These are phyloP conservation scores for Mucor saturninus DNA, from an alignment of 371 early-diverging fungal genomes.

Conservation along the genomic window DNA sequence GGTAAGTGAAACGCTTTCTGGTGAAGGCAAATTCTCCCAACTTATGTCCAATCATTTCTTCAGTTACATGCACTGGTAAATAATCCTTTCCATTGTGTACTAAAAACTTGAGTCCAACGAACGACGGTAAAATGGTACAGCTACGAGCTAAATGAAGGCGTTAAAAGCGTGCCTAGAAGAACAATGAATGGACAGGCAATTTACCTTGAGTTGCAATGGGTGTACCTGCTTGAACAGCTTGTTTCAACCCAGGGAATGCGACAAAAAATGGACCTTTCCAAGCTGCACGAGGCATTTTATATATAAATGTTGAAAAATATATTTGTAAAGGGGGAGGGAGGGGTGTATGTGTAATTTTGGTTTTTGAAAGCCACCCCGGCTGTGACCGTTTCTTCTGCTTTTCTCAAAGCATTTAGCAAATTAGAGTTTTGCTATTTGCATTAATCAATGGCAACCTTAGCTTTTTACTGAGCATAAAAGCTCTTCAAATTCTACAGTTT, in stretches of 20 bases:
- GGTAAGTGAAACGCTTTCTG: constrained; percentile 87
- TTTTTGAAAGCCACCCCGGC: constrained; percentile 8
- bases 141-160: constrained; percentile 64
- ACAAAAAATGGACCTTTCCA: constrained; percentile 97
- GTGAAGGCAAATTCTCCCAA: constrained; percentile 95
- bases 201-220: constrained; percentile 61
- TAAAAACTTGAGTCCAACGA: constrained; percentile 90
- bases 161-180: neutral
- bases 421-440: too few species aligned
- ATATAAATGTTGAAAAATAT: neutral
- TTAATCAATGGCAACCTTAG: too few species aligned
- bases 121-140: constrained; percentile 91
- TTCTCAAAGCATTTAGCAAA: too few species aligned
- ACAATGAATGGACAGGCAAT: neutral
- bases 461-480: too few species aligned
- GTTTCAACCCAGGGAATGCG: constrained; percentile 70
- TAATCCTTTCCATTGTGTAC: constrained; percentile 96
- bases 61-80: constrained; percentile 84
- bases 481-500: too few species aligned
- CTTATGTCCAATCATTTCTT: constrained; percentile 97
- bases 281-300: constrained; percentile 74
- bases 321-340: constrained; percentile 3
- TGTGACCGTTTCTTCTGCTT: neutral
- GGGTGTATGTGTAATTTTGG: neutral
- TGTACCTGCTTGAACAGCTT: constrained; percentile 52